Conservation (phyloP, 1,284 basidiomycete genomes). For the Trametes pubescens region DNA sequence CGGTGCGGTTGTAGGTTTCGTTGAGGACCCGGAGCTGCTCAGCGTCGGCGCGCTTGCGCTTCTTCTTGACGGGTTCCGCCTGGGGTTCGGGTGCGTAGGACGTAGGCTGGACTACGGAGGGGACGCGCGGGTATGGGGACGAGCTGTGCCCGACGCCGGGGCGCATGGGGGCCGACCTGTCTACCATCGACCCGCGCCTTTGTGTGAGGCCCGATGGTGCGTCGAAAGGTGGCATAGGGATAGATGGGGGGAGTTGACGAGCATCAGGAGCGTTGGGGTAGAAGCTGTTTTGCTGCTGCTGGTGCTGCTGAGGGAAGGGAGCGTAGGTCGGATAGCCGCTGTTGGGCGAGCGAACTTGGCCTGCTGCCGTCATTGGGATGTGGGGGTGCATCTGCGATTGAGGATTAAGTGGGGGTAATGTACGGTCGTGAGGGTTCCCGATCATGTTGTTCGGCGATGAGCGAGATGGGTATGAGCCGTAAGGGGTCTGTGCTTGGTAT, state of each 20-base stretch:
- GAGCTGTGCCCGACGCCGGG: conserved; percentile 40
- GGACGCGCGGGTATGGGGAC: conserved; percentile 52
- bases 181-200: conserved; percentile 42
- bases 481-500: conserved; percentile 54
- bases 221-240: conserved; percentile 43
- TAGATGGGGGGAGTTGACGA: conserved; percentile 38
- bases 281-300: conserved; percentile 30
- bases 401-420: conserved; percentile 56
- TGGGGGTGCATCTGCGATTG: conserved; percentile 38
- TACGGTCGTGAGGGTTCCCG: conserved; percentile 52
- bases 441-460: conserved; percentile 55
- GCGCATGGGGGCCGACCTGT: conserved; percentile 41
- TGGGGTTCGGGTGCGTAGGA: conserved; percentile 39
- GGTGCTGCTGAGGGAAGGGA: conserved; percentile 37
- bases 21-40: conserved; percentile 81
- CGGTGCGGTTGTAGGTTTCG: conserved; percentile 79
- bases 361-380: conserved; percentile 34
- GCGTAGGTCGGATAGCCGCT: conserved; percentile 37
- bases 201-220: conserved; percentile 38
- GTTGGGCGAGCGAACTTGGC: conserved; percentile 40
- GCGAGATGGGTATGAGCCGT: conserved; percentile 57
- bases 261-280: conserved; percentile 41
- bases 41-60: conserved; percentile 83
- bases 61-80: conserved; percentile 80
- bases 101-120: conserved; percentile 37